phyloP scores from a whole-genome alignment of 176 grass and related monocot genomes.

The Triticum dicoccoides region DNA sequence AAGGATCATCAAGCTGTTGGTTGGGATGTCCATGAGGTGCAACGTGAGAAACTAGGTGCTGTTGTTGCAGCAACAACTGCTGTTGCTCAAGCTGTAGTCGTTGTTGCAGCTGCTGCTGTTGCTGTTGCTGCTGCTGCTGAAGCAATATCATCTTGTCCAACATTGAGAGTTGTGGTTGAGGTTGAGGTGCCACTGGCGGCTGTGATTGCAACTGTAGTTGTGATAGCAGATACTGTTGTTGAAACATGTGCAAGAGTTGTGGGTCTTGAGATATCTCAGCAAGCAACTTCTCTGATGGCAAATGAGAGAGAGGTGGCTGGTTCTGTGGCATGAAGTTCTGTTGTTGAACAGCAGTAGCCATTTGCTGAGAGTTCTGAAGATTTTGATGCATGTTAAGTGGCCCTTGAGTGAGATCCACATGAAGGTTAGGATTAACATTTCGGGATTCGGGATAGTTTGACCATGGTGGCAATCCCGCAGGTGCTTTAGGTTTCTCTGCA shows the following conservation, averaged over 20 bases:
- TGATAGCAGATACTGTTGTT: constrained; percentile 84
- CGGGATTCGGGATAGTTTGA: constrained; percentile 62
- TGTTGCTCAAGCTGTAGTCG: constrained; percentile 65
- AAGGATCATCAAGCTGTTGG: constrained; percentile 55
- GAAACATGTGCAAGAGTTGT: constrained; percentile 62
- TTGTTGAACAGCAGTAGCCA: constrained; percentile 56
- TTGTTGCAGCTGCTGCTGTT: constrained; percentile 52
- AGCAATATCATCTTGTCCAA: constrained; percentile 89
- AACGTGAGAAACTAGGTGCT: constrained; percentile 62
- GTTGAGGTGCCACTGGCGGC: constrained; percentile 47
- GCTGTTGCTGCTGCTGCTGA: constrained; percentile 65
- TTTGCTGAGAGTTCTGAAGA: constrained; percentile 56
- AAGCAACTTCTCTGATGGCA: constrained; percentile 62
- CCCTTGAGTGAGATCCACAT: constrained; percentile 48
- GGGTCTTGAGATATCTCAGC: constrained; percentile 83
- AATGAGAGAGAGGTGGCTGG: constrained; percentile 48
- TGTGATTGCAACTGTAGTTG: constrained; percentile 85
- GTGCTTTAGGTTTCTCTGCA: constrained; percentile 60
- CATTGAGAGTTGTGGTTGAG: constrained; percentile 65
- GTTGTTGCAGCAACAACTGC: constrained; percentile 69
- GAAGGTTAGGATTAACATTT: constrained; percentile 39
- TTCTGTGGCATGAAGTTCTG: constrained; percentile 51
- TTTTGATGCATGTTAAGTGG: constrained; percentile 48
- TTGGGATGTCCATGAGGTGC: constrained; percentile 40
- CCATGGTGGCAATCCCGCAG: constrained; percentile 47